Percentiles rank a stretch among this genome's conserved stretches.
Conservation (phyloP, 192 early-diverging fungal genomes). For the Podila epigama region DNA sequence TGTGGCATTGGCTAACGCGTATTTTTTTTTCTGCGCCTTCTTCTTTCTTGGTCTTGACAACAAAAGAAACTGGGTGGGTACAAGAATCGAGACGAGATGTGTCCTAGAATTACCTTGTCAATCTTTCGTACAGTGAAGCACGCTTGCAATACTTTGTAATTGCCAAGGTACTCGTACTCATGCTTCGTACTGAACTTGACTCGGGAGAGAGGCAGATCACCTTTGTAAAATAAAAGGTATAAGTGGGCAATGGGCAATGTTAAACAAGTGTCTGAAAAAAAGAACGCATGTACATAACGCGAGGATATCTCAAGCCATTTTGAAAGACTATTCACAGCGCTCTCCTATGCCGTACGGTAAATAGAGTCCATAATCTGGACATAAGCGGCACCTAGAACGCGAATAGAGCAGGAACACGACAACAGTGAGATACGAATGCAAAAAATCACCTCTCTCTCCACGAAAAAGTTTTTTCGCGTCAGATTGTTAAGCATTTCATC, state of each 20-base stretch:
- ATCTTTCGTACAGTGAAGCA: conserved; percentile 87
- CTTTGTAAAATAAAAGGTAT: conserved; percentile 16
- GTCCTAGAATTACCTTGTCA: conserved; percentile 75
- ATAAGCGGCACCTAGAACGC: conserved; percentile 65
- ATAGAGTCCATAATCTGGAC: conserved; percentile 78
- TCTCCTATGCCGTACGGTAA: conserved; percentile 53
- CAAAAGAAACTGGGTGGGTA: too few relatives aligned
- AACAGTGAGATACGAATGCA: not conserved
- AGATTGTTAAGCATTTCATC: too few relatives aligned
- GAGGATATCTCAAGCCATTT: not conserved
- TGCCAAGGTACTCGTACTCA: conserved; percentile 95
- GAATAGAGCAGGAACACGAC: not conserved
- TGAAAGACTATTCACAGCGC: too few relatives aligned
- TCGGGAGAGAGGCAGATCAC: conserved; percentile 82
- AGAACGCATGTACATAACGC: not conserved
- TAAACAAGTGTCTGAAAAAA: not conserved
- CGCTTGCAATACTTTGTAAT: conserved; percentile 94
- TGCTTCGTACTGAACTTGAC: conserved; percentile 95
- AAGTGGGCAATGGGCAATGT: not conserved
- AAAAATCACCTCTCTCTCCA: too few relatives aligned
- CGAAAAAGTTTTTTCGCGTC: too few relatives aligned
- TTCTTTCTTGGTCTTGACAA: not conserved
- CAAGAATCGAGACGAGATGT: not conserved
- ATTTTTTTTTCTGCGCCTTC: not conserved
- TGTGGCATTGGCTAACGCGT: not conserved